Evolutionary conservation across 345 rosid genomes (phyloP).

Genomic region (Diplotaxis tenuifolia): DNA sequence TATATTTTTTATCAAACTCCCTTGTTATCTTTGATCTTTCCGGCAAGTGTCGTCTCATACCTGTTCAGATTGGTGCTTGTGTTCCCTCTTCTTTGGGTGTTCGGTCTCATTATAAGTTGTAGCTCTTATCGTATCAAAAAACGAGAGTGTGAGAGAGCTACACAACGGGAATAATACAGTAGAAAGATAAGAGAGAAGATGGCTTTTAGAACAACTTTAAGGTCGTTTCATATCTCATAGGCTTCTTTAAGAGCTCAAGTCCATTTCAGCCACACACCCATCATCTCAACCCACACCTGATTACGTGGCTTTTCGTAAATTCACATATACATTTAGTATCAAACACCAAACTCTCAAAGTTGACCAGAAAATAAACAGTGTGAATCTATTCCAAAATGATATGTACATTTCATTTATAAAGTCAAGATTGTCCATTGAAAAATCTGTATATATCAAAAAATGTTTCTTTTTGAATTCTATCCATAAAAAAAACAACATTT

Average conservation of each 20-base stretch:
- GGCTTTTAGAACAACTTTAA: conserved; percentile 25
- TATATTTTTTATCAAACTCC: background rate
- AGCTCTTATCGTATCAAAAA: conserved; percentile 31
- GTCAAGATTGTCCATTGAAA: background rate
- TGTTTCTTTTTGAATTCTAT: background rate
- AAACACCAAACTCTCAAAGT: conserved; percentile 18
- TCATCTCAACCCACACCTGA: conserved; percentile 14
- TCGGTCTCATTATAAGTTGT: conserved; percentile 26
- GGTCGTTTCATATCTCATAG: conserved; percentile 9
- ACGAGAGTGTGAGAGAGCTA: background rate
- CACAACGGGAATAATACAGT: background rate
- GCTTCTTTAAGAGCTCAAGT: conserved; percentile 19
- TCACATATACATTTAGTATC: conserved; percentile 8
- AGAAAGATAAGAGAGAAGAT: conserved; percentile 16
- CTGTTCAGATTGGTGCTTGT: conserved; percentile 5
- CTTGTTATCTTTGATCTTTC: background rate
- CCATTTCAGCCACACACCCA: conserved; percentile 30
- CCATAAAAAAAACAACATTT: no score
- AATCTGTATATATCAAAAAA: background rate
- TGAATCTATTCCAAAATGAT: conserved; percentile 2
- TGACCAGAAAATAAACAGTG: background rate
- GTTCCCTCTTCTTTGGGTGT: conserved; percentile 8
- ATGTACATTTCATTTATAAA: background rate
- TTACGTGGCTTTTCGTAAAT: conserved; percentile 19
- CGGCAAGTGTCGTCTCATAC: conserved; percentile 21